phyloP scores from a whole-genome alignment of 768 basidiomycete genomes.

The Omphalotus guepiniiformis region DNA sequence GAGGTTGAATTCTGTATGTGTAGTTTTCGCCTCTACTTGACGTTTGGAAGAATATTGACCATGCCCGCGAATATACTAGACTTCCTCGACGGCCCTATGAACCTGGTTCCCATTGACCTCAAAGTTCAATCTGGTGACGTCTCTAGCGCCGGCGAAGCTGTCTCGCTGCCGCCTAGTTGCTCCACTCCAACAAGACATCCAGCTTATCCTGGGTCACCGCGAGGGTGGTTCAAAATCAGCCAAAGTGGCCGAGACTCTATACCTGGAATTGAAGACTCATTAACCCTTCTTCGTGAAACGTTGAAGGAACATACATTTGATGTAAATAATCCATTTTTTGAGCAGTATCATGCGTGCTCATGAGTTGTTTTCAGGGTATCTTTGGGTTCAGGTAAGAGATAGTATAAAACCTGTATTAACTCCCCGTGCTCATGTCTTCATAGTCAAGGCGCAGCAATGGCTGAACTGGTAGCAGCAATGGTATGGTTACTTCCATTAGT shows the following conservation, averaged over 20 bases:
- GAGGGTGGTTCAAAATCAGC: constrained; percentile 7
- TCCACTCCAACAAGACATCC: constrained; percentile 7
- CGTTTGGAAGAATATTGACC: not conserved
- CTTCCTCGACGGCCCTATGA: constrained; percentile 5
- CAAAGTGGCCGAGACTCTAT: constrained; percentile 6
- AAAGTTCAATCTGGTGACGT: constrained; percentile 1
- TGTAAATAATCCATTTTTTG: not conserved
- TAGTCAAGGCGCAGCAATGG: constrained; percentile 8
- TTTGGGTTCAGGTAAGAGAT: constrained; percentile 5
- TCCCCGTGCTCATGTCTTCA: no score
- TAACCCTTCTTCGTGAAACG: not conserved
- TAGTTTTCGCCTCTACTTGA: not conserved
- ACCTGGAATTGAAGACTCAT: constrained; percentile 4
- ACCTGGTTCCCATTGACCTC: not conserved
- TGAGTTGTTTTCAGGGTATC: not conserved
- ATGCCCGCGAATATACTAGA: no score
- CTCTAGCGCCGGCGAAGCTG: not conserved
- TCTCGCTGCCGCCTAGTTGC: not conserved
- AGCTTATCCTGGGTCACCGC: not conserved
- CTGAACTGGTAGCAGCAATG: constrained; percentile 7
- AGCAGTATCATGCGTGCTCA: not conserved
- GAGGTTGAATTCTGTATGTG: constrained; percentile 1
- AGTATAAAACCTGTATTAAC: no score
- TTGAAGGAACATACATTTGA: constrained; percentile 5
- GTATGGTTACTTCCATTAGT: no score